Evolutionary conservation across 495 filamentous ascomycete species (phyloP).

Genomic region (Hyaloscypha finlandica): DNA sequence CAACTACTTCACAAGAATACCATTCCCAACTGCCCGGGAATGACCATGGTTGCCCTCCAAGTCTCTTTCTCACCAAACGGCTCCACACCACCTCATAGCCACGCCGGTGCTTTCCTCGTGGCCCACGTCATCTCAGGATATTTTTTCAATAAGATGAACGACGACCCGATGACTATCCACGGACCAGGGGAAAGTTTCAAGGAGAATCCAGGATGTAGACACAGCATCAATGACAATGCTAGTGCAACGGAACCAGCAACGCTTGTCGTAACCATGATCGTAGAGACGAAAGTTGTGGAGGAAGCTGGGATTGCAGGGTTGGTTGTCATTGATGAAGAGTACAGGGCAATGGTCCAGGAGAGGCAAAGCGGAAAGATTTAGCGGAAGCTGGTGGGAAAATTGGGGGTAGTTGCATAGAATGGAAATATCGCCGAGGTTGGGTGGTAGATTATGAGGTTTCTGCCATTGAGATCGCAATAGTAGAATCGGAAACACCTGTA

Average conservation of each 20-base stretch:
- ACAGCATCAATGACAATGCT: conserved; percentile 29
- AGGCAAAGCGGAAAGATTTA: conserved; percentile 2
- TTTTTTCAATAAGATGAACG: conserved; percentile 26
- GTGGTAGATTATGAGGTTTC: too few relatives aligned
- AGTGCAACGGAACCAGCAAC: conserved; percentile 18
- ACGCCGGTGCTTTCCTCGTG: conserved; percentile 21
- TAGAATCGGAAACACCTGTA: too few relatives aligned
- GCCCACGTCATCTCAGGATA: conserved; percentile 14
- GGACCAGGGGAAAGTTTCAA: conserved; percentile 20
- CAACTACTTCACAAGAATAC: conserved; percentile 12
- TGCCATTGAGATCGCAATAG: too few relatives aligned
- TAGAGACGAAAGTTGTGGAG: conserved; percentile 24
- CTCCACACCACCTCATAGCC: conserved; percentile 27
- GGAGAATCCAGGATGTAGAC: conserved; percentile 24
- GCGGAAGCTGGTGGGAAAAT: background rate
- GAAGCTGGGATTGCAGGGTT: conserved; percentile 15
- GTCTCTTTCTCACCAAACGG: conserved; percentile 23
- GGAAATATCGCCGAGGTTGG: too few relatives aligned
- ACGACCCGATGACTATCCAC: conserved; percentile 15
- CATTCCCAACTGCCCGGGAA: conserved; percentile 9
- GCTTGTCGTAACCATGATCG: conserved; percentile 21
- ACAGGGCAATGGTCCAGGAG: conserved; percentile 1
- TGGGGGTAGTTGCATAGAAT: too few relatives aligned
- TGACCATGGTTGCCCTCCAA: conserved; percentile 14
- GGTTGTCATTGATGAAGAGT: conserved; percentile 31